Evolutionary conservation across 495 filamentous ascomycete species (phyloP).

Genomic region (Pseudomonodictys pantanalensis): DNA sequence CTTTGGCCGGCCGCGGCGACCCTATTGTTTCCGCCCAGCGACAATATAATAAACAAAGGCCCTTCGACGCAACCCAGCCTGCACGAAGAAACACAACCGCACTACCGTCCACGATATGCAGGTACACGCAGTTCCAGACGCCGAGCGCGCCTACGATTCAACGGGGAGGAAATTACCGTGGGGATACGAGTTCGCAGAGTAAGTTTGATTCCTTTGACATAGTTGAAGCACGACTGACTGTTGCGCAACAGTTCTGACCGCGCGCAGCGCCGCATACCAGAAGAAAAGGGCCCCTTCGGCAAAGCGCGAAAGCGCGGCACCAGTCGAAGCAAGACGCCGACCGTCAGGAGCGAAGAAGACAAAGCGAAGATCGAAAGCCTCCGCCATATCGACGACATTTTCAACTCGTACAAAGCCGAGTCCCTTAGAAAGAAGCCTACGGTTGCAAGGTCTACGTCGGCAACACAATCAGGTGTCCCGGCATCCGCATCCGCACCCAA

Average conservation of each 20-base stretch:
- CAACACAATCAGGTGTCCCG: constrained; percentile 36
- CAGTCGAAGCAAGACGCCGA: constrained; percentile 57
- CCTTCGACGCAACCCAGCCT: neutral
- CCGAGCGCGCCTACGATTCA: constrained; percentile 60
- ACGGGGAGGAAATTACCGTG: constrained; percentile 59
- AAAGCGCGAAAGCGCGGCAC: constrained; percentile 47
- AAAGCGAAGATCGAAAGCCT: constrained; percentile 50
- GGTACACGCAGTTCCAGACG: constrained; percentile 63
- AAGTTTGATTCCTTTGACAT: constrained; percentile 27
- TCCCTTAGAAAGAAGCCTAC: constrained; percentile 22
- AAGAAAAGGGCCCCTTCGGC: constrained; percentile 65
- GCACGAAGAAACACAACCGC: neutral
- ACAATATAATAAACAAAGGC: neutral
- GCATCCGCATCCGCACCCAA: constrained; percentile 25
- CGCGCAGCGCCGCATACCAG: constrained; percentile 51
- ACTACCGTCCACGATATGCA: constrained; percentile 47
- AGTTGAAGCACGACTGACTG: neutral
- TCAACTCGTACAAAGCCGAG: constrained; percentile 15
- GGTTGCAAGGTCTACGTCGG: constrained; percentile 19
- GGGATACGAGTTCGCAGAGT: constrained; percentile 62
- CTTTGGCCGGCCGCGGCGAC: no score
- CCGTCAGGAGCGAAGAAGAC: constrained; percentile 53
- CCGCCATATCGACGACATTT: constrained; percentile 35
- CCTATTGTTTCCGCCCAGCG: neutral
- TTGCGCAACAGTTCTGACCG: constrained; percentile 31